These are phyloP conservation scores for Pseudocercospora musae DNA, from an alignment of 2,329 filamentous ascomycete species.

Conservation along the genomic window DNA sequence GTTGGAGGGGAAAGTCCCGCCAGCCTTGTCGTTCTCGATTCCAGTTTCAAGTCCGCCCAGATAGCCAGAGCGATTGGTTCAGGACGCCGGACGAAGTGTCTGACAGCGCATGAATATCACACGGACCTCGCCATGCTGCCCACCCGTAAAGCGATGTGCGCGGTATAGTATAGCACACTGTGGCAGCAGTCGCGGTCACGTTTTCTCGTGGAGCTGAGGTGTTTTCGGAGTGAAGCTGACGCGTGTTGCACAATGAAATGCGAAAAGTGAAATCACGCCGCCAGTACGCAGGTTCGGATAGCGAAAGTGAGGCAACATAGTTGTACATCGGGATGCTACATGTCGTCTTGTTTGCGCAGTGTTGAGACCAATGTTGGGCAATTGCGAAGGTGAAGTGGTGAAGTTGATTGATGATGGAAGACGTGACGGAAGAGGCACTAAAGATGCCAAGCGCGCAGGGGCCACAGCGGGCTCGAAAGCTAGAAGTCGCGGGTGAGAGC, in stretches of 20 bases:
- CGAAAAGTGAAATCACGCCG: neutral
- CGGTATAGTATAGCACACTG: too few species aligned
- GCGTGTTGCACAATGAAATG: neutral
- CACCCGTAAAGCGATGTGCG: neutral
- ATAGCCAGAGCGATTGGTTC: neutral
- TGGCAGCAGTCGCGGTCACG: too few species aligned
- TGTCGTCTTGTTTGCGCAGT: neutral
- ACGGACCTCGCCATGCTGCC: neutral
- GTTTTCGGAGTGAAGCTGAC: neutral
- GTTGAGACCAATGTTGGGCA: neutral
- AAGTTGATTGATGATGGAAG: neutral
- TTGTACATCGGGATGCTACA: neutral
- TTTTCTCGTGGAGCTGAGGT: neutral
- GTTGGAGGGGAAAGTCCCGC: neutral
- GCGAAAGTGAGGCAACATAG: neutral
- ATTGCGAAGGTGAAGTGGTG: neutral
- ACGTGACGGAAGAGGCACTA: neutral
- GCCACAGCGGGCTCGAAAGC: neutral
- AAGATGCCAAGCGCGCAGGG: neutral
- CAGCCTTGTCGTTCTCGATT: slow-evolving; percentile 2
- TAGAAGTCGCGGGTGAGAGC: neutral
- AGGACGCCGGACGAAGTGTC: neutral
- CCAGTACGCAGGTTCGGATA: too few species aligned
- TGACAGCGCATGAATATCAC: neutral
- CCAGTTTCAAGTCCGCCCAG: neutral